phyloP scores from a whole-genome alignment of 2,329 filamentous ascomycete genomes.

The Colletotrichum tropicicola region DNA sequence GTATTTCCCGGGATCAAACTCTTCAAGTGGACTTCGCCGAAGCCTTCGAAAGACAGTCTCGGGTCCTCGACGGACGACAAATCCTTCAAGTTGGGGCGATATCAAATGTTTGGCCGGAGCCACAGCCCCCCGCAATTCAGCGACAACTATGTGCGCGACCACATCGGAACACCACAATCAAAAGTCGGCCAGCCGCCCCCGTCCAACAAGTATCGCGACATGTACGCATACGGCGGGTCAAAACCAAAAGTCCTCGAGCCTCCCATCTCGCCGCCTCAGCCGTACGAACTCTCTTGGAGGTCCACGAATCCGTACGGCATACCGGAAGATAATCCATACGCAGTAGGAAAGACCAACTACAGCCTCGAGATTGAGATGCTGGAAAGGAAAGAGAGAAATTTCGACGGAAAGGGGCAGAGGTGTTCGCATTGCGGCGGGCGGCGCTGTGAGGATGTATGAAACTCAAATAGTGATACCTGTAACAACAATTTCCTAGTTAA shows the following conservation, averaged over 20 bases:
- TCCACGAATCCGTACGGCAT: conserved; percentile 20
- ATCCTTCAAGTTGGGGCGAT: not conserved
- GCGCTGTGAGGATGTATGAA: not conserved
- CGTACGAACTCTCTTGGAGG: conserved; percentile 20
- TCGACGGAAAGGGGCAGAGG: not conserved
- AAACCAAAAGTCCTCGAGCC: not conserved
- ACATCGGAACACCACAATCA: not conserved
- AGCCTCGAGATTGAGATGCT: conserved; percentile 19
- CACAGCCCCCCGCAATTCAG: conserved; percentile 16
- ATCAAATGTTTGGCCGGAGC: conserved; percentile 7
- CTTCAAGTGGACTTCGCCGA: conserved; percentile 9
- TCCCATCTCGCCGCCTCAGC: not conserved
- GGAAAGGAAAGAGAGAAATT: conserved; percentile 8
- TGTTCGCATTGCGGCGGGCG: conserved; percentile 9
- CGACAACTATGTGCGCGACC: conserved; percentile 19
- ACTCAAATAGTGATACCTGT: not conserved
- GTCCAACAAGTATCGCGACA: not conserved
- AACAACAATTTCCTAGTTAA: not conserved
- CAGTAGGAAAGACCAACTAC: conserved; percentile 20
- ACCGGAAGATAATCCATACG: not conserved
- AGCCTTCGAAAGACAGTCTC: not conserved
- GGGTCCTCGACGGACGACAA: conserved; percentile 3
- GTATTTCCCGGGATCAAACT: not conserved
- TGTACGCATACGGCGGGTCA: conserved; percentile 1
- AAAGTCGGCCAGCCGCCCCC: not conserved